phyloP scores from a whole-genome alignment of 306 rosid species.

The Amphicarpaea edgeworthii region DNA sequence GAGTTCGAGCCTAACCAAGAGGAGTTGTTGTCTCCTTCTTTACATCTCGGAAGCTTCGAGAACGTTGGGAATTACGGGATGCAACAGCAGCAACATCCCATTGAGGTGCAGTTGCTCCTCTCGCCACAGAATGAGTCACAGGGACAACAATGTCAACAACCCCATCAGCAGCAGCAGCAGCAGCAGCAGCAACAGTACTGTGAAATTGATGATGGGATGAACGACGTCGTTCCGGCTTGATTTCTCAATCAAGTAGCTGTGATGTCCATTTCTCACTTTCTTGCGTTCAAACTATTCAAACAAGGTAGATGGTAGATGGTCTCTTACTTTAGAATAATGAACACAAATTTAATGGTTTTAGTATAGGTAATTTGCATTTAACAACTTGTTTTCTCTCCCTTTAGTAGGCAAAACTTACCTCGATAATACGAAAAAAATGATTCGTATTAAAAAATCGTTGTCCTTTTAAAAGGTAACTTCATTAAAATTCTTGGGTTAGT shows the following conservation, averaged over 20 bases:
- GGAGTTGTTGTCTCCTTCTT: slow-evolving; percentile 47
- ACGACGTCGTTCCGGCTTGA: slow-evolving; percentile 57
- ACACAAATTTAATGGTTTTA: no score
- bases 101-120: slow-evolving; percentile 61
- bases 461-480: no score
- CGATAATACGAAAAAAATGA: no score
- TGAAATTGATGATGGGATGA: slow-evolving; percentile 55
- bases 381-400: no score
- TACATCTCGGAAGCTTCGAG: slow-evolving; percentile 60
- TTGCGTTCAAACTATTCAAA: background rate
- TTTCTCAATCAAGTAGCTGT: background rate
- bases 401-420: no score
- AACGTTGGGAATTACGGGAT: slow-evolving; percentile 44
- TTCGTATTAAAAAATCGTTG: no score
- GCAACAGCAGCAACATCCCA: slow-evolving; percentile 45
- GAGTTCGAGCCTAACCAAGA: slow-evolving; percentile 52
- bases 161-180: no score
- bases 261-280: background rate
- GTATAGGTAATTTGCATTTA: no score
- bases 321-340: no score
- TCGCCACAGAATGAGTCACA: slow-evolving; percentile 42
- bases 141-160: no score
- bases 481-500: no score
- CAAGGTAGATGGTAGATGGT: background rate
- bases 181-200: slow-evolving; percentile 34